These are phyloP conservation scores for Thymus quinquecostatus DNA, from an alignment of 257 asterid genomes.

Conservation along the genomic window DNA sequence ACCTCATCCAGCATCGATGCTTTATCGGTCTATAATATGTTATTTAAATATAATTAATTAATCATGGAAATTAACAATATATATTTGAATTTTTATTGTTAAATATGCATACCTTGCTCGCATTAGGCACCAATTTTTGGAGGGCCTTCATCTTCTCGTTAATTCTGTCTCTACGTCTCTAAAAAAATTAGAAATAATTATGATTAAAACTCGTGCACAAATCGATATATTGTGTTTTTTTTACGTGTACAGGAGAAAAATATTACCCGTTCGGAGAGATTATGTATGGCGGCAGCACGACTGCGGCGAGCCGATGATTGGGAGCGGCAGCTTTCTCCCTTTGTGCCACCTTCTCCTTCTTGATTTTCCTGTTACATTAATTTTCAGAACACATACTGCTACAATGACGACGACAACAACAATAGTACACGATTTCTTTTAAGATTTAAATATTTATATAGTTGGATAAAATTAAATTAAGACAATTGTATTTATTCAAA, in stretches of 20 bases:
- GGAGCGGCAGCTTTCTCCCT: constrained; percentile 43
- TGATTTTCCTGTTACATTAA: constrained; percentile 44
- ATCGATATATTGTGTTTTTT: too few relatives aligned
- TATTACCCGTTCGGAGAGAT: constrained; percentile 70
- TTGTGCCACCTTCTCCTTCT: constrained; percentile 46
- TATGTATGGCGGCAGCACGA: constrained; percentile 71
- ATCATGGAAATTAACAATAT: too few relatives aligned
- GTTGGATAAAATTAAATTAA: too few relatives aligned
- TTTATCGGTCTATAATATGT: constrained; percentile 58
- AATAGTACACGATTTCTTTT: too few relatives aligned
- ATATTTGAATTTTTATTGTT: too few relatives aligned
- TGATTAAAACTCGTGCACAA: too few relatives aligned
- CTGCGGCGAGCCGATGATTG: constrained; percentile 51
- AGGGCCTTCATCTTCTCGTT: constrained; percentile 81
- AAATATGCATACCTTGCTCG: constrained; percentile 52
- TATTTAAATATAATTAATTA: too few relatives aligned
- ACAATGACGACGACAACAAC: not conserved
- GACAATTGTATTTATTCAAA: not conserved
- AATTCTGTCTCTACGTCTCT: constrained; percentile 79
- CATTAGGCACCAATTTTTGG: constrained; percentile 79
- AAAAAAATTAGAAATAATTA: not conserved
- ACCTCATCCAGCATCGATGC: constrained; percentile 86
- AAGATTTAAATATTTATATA: too few relatives aligned
- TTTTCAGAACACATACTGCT: not conserved
- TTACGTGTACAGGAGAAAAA: too few relatives aligned